phyloP scores from a whole-genome alignment of 768 basidiomycete genomes.

The Coprinopsis cinerea region DNA sequence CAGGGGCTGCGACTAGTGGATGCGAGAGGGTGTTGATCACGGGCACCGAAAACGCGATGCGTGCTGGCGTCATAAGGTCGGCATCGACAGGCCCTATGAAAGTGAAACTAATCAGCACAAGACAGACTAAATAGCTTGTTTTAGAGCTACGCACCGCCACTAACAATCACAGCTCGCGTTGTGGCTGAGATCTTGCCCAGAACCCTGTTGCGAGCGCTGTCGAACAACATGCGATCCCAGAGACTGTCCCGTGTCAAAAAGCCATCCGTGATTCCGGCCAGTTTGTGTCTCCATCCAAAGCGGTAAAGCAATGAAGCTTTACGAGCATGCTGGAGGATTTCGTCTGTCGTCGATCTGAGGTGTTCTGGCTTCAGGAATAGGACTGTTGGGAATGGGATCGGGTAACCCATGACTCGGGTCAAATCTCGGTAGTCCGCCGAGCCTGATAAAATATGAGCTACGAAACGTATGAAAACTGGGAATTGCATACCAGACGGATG shows the following conservation, averaged over 20 bases:
- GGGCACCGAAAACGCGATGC: slow-evolving; percentile 74
- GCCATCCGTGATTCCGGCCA: slow-evolving; percentile 62
- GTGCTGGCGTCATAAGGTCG: slow-evolving; percentile 50
- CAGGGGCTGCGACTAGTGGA: slow-evolving; percentile 63
- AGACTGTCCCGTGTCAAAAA: slow-evolving; percentile 71
- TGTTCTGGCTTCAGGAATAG: slow-evolving; percentile 69
- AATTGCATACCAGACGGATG: background rate
- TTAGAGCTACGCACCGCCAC: slow-evolving; percentile 49
- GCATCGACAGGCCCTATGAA: slow-evolving; percentile 50
- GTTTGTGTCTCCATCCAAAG: slow-evolving; percentile 76
- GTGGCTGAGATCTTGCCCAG: slow-evolving; percentile 57
- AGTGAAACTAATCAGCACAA: slow-evolving; percentile 2
- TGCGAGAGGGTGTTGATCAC: slow-evolving; percentile 60
- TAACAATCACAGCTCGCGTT: slow-evolving; percentile 63
- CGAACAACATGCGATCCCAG: slow-evolving; percentile 82
- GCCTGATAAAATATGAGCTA: background rate
- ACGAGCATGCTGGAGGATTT: slow-evolving; percentile 50
- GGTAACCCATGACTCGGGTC: slow-evolving; percentile 39
- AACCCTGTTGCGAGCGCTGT: slow-evolving; percentile 52
- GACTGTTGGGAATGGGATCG: slow-evolving; percentile 71
- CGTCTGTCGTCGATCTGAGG: slow-evolving; percentile 44
- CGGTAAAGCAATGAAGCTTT: slow-evolving; percentile 49
- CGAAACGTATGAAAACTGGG: background rate
- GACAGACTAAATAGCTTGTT: background rate
- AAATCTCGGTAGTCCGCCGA: slow-evolving; percentile 31